Conservation (phyloP, 2,329 filamentous ascomycete species). For the Clarireedia paspali region DNA sequence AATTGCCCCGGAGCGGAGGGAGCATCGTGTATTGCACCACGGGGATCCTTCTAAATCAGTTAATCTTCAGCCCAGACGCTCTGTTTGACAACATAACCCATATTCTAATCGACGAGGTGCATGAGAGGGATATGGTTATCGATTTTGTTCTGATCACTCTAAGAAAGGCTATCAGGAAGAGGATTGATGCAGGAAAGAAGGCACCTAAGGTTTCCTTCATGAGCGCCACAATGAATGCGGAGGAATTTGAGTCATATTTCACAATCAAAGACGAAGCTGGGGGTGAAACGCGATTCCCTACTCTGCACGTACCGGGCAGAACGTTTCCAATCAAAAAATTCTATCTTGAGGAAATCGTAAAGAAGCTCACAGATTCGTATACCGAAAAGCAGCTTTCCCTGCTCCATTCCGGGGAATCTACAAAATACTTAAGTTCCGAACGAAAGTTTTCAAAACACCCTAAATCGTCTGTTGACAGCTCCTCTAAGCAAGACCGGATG, state of each 20-base stretch:
- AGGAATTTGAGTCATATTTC: constrained; percentile 78
- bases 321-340: constrained; percentile 82
- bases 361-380: constrained; percentile 31
- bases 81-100: constrained; percentile 84
- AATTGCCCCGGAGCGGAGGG: constrained; percentile 52
- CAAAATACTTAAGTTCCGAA: background rate
- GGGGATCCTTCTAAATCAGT: constrained; percentile 75
- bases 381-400: background rate
- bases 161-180: constrained; percentile 68
- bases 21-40: constrained; percentile 90
- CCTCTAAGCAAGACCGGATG: too few relatives aligned
- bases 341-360: constrained; percentile 83
- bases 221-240: constrained; percentile 87
- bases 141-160: constrained; percentile 87
- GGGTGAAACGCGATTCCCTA: constrained; percentile 45
- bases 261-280: constrained; percentile 55
- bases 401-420: background rate
- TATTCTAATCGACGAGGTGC: constrained; percentile 89
- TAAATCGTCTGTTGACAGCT: background rate
- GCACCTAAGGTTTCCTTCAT: constrained; percentile 87
- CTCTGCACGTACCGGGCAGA: constrained; percentile 80
- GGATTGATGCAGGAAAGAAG: constrained; percentile 57
- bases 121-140: constrained; percentile 85
- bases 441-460: background rate
- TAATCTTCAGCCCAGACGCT: constrained; percentile 73